These are phyloP conservation scores for Boletales sp. DNA, from an alignment of 768 basidiomycete species.

Conservation along the genomic window DNA sequence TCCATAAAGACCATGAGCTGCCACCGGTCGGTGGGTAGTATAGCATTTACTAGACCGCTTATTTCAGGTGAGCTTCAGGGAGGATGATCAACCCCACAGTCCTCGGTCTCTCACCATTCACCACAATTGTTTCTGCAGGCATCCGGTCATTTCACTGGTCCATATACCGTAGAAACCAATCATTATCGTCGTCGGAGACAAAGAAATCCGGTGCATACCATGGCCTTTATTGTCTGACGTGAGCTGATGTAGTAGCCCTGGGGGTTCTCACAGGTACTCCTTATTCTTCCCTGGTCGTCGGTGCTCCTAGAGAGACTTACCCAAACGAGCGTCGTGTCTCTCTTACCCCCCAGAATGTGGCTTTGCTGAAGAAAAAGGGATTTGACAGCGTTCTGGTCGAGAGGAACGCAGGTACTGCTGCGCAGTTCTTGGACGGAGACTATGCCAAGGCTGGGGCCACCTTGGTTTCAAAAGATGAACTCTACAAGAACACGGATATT, in stretches of 20 bases:
- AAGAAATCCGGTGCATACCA: constrained; percentile 23
- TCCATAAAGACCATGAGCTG: constrained; percentile 20
- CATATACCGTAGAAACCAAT: constrained; percentile 21
- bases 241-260: neutral
- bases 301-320: constrained; percentile 73
- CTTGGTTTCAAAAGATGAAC: constrained; percentile 65
- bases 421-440: constrained; percentile 80
- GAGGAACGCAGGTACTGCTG: constrained; percentile 60
- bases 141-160: constrained; percentile 31
- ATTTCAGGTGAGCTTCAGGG: constrained; percentile 16
- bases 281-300: constrained; percentile 71
- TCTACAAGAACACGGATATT: constrained; percentile 70
- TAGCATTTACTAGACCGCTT: constrained; percentile 15
- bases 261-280: constrained; percentile 42
- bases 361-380: constrained; percentile 77
- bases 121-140: constrained; percentile 13
- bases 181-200: constrained; percentile 8
- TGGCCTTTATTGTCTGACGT: neutral
- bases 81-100: neutral
- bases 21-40: constrained; percentile 14
- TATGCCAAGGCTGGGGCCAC: constrained; percentile 78
- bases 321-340: constrained; percentile 79
- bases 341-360: constrained; percentile 75
- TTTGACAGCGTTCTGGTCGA: constrained; percentile 73
- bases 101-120: too few species aligned